phyloP scores from a whole-genome alignment of 768 basidiomycete genomes.

The Gyrodon lividus region DNA sequence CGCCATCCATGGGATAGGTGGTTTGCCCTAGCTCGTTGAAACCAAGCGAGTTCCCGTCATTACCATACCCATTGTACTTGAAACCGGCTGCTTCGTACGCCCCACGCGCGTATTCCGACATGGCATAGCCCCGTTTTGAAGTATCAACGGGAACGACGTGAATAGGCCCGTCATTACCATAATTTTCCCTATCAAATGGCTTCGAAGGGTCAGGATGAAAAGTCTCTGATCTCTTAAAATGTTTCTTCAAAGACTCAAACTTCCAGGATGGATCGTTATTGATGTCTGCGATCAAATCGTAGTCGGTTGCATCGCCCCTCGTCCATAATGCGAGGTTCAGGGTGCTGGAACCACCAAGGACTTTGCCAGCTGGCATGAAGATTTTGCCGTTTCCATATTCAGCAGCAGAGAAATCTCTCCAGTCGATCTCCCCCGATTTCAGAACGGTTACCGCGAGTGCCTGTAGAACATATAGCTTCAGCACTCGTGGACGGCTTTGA shows the following conservation, averaged over 20 bases:
- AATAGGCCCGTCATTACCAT: not conserved
- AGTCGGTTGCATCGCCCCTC: not conserved
- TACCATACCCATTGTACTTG: not conserved
- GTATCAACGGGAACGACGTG: not conserved
- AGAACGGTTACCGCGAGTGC: not conserved
- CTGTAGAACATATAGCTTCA: not conserved
- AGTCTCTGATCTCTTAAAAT: not conserved
- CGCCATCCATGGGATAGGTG: not conserved
- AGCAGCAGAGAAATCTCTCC: not conserved
- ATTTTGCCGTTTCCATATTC: not conserved
- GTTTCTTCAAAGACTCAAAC: not conserved
- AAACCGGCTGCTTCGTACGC: not conserved
- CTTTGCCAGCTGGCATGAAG: not conserved
- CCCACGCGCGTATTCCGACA: not conserved
- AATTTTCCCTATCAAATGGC: not conserved
- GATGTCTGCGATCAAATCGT: not conserved
- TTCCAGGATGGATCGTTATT: not conserved
- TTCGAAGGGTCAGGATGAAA: not conserved
- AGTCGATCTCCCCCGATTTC: not conserved
- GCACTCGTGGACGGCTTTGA: not conserved
- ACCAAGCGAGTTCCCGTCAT: not conserved
- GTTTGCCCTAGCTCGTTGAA: not conserved
- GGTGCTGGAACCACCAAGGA: not conserved
- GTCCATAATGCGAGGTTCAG: not conserved
- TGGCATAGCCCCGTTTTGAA: not conserved